Evolutionary conservation across 2,329 filamentous ascomycete genomes (phyloP).

Genomic region (Talaromyces sp.): DNA sequence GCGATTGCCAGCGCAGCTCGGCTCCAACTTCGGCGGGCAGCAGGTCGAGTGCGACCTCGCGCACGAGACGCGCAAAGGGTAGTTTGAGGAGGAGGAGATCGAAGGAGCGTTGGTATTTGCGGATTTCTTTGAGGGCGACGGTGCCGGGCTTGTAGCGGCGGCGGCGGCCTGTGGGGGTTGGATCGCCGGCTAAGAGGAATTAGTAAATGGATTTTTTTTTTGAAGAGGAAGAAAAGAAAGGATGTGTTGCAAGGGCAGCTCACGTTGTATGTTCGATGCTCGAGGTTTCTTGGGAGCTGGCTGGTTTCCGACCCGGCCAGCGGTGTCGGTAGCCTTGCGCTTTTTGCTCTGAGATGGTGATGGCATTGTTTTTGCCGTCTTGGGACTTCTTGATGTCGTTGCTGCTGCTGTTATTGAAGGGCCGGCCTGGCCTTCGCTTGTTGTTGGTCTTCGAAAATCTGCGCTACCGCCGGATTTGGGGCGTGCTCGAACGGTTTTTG

Average conservation of each 20-base stretch:
- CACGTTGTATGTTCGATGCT: constrained; percentile 34
- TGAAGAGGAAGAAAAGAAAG: background rate
- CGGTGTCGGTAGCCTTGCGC: constrained; percentile 18
- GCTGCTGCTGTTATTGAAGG: constrained; percentile 4
- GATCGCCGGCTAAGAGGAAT: constrained; percentile 59
- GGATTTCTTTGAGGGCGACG: constrained; percentile 83
- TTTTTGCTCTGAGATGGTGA: constrained; percentile 9
- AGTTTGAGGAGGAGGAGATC: constrained; percentile 71
- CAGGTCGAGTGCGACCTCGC: constrained; percentile 50
- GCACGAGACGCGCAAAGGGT: constrained; percentile 44
- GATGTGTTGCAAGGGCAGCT: constrained; percentile 8
- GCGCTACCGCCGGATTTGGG: constrained; percentile 16
- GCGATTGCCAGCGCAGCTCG: constrained; percentile 90
- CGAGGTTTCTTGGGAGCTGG: constrained; percentile 4
- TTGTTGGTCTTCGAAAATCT: constrained; percentile 11
- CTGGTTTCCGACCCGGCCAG: background rate
- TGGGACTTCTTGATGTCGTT: background rate
- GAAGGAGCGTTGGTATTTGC: constrained; percentile 81
- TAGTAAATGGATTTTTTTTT: background rate
- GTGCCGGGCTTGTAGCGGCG: constrained; percentile 73
- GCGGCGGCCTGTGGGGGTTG: constrained; percentile 56
- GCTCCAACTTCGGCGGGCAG: constrained; percentile 56
- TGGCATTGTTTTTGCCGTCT: background rate
- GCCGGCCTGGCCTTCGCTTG: constrained; percentile 9
- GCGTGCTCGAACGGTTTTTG: constrained; percentile 20